Evolutionary conservation across 2,329 filamentous ascomycete species (phyloP), one percentile per base, ranked within the genome.

Genomic region (Diaporthe ampelina): DNA sequence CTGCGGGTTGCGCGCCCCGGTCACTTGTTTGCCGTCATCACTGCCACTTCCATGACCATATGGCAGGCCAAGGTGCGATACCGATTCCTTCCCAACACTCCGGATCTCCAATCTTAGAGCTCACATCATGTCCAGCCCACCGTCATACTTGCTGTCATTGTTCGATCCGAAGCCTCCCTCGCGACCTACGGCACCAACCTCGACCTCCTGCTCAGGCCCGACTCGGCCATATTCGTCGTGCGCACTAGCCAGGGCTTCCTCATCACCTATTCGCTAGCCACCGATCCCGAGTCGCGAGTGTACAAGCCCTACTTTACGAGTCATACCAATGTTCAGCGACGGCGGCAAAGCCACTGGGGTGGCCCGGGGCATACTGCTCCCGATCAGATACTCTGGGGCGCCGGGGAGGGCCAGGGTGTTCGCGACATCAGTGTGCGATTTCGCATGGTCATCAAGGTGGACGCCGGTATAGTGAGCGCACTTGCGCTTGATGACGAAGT

Each of bases 391-490:
- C 82, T 93, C 17, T 91, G 93, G 83, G 94, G 94, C 0, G 91
- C 94, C 1, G 95, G 95, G 45, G 97, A 98, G 82, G 94, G 94
- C 13, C 89, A 89, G 65, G 94, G 94, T 4, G 92, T 98, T 68
- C 91, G 91, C 70, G 97, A 99, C 83, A 91, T 97, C 73, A 97
- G 93, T 79, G 89, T 99, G 65, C 93, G 95, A 15, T 99, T 99
- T 83, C 91, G 96, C 73, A 98, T 98, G 94, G 96, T 98, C 19
- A 98, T 99, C 80, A 97, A 97, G 81, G 95, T 99, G 24, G 97
- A 99, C 83, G 97, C 97, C 3, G 97, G 97, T 3, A 98, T 99
- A 78, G 92, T 92, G 78, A 94, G 92, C 79, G 95, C 94, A 15
- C 85, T 98, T 72, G 96, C 97, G 3, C 88, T 98, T 29, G 97